Base-by-base conservation (phyloP, 805 yeast genomes). In the Kodamaea kaohsiungensis region DNA sequence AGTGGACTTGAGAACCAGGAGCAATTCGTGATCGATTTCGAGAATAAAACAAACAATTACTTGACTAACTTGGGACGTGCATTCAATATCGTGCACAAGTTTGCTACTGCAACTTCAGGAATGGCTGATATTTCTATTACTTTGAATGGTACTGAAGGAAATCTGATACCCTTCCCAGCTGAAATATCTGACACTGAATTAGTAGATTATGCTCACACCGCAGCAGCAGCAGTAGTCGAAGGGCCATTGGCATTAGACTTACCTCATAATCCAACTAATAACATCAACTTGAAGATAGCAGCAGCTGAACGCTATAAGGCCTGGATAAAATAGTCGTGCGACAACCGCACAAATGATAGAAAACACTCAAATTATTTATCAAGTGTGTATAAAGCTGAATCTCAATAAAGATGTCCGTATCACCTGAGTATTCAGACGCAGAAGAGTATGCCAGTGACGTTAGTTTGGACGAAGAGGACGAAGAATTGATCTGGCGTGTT, bases 381-480 rank as follows among this genome's bases (percentile, higher is more conserved):
- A 43, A 10, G 7, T 2, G 27, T 43, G 33, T 7, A 12, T 3
- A 19, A n/a, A n/a, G n/a, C n/a, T n/a, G n/a, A n/a, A 6, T n/a
- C 27, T 43, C 30, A 39, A 5, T n/a, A 5, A 40, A 4, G 17
- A 40, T 40, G 45, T 40, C 43, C 1, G 45, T 22, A 39, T 48
- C 51, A 16, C 47, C 18, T 30, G 33, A n/a, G 27, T n/a, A 17
- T 18, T 35, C 45, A 19, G 43, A 48, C 7, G 43, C 35, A 25
- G 57, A 50, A 7, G 53, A 43, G 1, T 33, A 49, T 27, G 35
- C 40, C 6, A 70, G 75, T 47, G 79, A 75, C 55, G 72, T 74
- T 7, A 72, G 77, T 57, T 62, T 76, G 17, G 79, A 75, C 45
- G 79, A 74, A 58, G 79, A 76, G 35, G 80, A 76, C 48, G 80